A percentile compares a stretch with the other conserved stretches of the same genome.
phyloP scores from a whole-genome alignment of 1,139 yeast genomes.

The Saccharomyces pastorianus region DNA sequence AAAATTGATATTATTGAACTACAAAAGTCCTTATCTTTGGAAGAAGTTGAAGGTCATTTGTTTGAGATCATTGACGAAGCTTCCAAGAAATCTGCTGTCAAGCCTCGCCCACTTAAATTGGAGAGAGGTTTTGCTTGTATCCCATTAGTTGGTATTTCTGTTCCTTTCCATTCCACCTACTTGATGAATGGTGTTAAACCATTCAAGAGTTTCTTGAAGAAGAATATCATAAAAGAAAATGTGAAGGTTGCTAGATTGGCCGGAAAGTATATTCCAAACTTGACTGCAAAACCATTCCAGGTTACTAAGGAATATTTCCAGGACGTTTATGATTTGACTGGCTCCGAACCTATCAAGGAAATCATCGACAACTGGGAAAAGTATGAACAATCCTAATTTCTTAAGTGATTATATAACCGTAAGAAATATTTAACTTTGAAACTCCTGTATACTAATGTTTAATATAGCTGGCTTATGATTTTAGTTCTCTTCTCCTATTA shows the following conservation, averaged over 20 bases:
- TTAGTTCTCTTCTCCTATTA: background rate
- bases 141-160: constrained; percentile 96
- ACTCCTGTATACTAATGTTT: background rate
- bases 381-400: constrained; percentile 35
- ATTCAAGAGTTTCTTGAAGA: constrained; percentile 92
- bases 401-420: background rate
- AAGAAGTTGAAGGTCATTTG: constrained; percentile 80
- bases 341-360: constrained; percentile 81
- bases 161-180: constrained; percentile 98
- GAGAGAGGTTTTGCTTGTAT: constrained; percentile 98
- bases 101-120: constrained; percentile 93
- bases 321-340: constrained; percentile 87
- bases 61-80: constrained; percentile 82
- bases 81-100: constrained; percentile 66
- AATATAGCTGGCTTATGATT: background rate
- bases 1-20: constrained; percentile 88
- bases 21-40: constrained; percentile 72
- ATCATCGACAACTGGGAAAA: constrained; percentile 93
- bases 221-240: constrained; percentile 91
- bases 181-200: constrained; percentile 98
- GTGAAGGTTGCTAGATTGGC: constrained; percentile 90
- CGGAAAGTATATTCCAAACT: constrained; percentile 94
- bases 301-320: constrained; percentile 94
- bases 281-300: constrained; percentile 95
- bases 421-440: background rate